Conservation (phyloP, 106 monocot species). For the Narthecium ossifragum region DNA sequence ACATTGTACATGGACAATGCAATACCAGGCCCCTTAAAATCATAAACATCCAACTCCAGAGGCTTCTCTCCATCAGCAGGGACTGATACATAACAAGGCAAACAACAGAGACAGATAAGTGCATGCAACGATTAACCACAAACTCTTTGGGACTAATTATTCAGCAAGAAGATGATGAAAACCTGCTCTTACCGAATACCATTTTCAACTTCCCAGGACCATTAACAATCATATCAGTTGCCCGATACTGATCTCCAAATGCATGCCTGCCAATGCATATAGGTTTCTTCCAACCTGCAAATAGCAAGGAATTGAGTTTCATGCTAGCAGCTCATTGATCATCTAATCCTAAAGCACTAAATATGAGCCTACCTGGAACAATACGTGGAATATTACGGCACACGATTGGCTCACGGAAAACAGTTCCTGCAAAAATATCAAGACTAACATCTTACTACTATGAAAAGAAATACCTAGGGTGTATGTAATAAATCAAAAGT, state of each 20-base stretch:
- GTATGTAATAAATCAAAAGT: too few relatives aligned
- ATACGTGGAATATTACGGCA: slow-evolving; percentile 69
- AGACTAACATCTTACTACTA: too few relatives aligned
- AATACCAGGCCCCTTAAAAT: slow-evolving; percentile 72
- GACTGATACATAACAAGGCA: slow-evolving; percentile 22
- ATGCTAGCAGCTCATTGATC: too few relatives aligned
- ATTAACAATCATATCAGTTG: slow-evolving; percentile 59
- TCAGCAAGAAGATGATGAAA: neutral
- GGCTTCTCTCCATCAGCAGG: slow-evolving; percentile 43
- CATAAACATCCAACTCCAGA: slow-evolving; percentile 55
- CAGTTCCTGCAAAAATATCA: slow-evolving; percentile 55
- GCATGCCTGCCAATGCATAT: slow-evolving; percentile 91
- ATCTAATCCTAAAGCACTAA: too few relatives aligned
- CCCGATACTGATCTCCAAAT: slow-evolving; percentile 85
- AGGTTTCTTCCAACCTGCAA: slow-evolving; percentile 77
- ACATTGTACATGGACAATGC: slow-evolving; percentile 83
- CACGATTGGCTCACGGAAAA: slow-evolving; percentile 79
- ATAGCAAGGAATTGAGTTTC: too few relatives aligned
- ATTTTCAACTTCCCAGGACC: slow-evolving; percentile 84
- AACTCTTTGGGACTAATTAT: neutral
- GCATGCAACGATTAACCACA: neutral
- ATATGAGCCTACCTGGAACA: slow-evolving; percentile 34
- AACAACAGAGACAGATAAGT: neutral
- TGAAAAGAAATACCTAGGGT: too few relatives aligned
- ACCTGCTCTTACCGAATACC: slow-evolving; percentile 56